phyloP scores from a whole-genome alignment of 2,329 filamentous ascomycete species.

The Thelonectria discophora region DNA sequence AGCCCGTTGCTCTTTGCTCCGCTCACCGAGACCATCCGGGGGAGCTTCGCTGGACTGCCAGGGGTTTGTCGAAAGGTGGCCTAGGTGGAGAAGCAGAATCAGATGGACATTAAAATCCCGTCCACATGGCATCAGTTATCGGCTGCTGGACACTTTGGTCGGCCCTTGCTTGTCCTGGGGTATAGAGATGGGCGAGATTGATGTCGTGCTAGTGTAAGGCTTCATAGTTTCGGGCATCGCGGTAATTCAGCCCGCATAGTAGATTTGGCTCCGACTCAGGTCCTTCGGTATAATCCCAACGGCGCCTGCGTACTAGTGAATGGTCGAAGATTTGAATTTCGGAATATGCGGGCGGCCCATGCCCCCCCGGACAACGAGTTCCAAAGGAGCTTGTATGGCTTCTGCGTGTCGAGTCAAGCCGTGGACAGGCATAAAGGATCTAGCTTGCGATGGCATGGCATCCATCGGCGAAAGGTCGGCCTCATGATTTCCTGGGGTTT shows the following conservation, averaged over 20 bases:
- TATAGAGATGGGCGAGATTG: constrained; percentile 19
- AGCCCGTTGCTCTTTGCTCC: neutral
- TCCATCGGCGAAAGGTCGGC: neutral
- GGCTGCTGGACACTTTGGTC: neutral
- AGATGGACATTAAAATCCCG: constrained; percentile 22
- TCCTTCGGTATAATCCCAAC: constrained; percentile 7
- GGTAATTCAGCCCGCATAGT: constrained; percentile 1
- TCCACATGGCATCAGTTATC: constrained; percentile 19
- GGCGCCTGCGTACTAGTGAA: neutral
- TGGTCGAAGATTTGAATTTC: constrained; percentile 3
- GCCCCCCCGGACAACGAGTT: constrained; percentile 9
- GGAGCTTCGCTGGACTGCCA: constrained; percentile 11
- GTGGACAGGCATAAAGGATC: constrained; percentile 10
- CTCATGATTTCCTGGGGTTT: neutral
- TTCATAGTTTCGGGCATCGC: constrained; percentile 9
- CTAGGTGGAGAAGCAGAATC: constrained; percentile 26
- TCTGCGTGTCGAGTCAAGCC: neutral
- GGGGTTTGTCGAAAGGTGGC: constrained; percentile 13
- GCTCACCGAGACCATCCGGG: constrained; percentile 6
- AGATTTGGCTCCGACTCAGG: constrained; percentile 2
- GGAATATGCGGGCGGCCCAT: constrained; percentile 4
- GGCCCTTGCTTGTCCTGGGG: constrained; percentile 22
- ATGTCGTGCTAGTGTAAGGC: constrained; percentile 8
- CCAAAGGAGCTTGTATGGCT: constrained; percentile 7
- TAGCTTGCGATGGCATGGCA: constrained; percentile 2